Evolutionary conservation across 768 basidiomycete species (phyloP).

Genomic region (Ramaria sp.): DNA sequence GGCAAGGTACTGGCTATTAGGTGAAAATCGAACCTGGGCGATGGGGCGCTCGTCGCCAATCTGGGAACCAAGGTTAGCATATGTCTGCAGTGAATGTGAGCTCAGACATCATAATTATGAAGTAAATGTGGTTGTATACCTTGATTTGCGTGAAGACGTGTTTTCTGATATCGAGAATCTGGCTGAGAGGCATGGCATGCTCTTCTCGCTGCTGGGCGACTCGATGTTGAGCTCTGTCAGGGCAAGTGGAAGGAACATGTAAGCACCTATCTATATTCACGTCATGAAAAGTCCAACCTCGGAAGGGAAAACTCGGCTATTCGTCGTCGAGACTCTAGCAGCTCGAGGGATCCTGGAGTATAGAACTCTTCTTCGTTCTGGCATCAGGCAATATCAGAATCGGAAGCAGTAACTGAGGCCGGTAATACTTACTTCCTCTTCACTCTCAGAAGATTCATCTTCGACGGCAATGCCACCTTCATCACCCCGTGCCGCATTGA

Average conservation of each 20-base stretch:
- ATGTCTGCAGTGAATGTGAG: conserved; percentile 43
- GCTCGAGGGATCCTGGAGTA: conserved; percentile 78
- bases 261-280: conserved; percentile 66
- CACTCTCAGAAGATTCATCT: conserved; percentile 58
- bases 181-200: conserved; percentile 74
- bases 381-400: neutral
- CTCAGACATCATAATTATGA: neutral
- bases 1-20: conserved; percentile 78
- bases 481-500: conserved; percentile 78
- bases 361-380: conserved; percentile 85
- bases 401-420: neutral
- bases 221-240: conserved; percentile 87
- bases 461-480: conserved; percentile 61
- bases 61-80: conserved; percentile 90
- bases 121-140: conserved; percentile 31
- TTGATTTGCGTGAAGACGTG: conserved; percentile 84
- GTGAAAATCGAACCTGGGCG: conserved; percentile 88
- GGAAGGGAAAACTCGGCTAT: conserved; percentile 92
- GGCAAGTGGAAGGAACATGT: conserved; percentile 35
- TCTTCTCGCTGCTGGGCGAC: conserved; percentile 89
- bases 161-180: conserved; percentile 88
- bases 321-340: conserved; percentile 73
- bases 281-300: conserved; percentile 68
- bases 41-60: conserved; percentile 95
- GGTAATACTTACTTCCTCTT: conserved; percentile 51